Base-by-base conservation (phyloP, 257 asterid species). In the Knoxia roxburghii region DNA sequence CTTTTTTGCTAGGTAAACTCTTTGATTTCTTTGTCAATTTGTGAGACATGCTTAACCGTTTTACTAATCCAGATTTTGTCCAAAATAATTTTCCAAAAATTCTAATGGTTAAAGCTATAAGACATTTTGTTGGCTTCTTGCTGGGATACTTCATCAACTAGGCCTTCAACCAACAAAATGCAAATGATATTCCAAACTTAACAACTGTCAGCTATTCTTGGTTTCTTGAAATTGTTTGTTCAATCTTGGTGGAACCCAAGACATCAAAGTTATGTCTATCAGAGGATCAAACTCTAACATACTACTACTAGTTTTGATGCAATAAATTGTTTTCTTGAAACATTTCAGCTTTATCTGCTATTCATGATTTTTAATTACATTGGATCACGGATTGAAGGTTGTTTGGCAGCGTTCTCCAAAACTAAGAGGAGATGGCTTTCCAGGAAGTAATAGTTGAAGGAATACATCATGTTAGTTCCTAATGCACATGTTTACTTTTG, bases 1-100 rank as follows among this genome's bases (percentile, higher is more conserved):
- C 23, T 75, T 89, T 89, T 89, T 89, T 69, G 81, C 82, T 14
- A 81, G 88, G 97, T 87, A 66, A 41, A 0, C 18, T 68, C 61
- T 48, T 58, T 63, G 49, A 30, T 67, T 57, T 20, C 5, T 24
- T 32, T 23, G 14, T 32, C 12, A 10, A n/a, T 37, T 4, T 20
- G 1, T 3, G 21, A 26, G 9, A 5, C 4, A 14, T 45, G 21
- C 53, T 43, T 13, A 2, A 32, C 24, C 10, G 17, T 32, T 52
- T 48, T n/a, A 2, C 33, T 37, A 26, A 27, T 45, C 26, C 7
- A 60, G 29, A n/a, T n/a, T n/a, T n/a, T n/a, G n/a, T n/a, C n/a
- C n/a, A n/a, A n/a, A n/a, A n/a, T n/a, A n/a, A n/a, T n/a, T n/a
- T n/a, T n/a, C n/a, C n/a, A n/a, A n/a, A n/a, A n/a, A n/a, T n/a